phyloP scores from a whole-genome alignment of 2,329 filamentous ascomycete genomes.

The Hirsutella rhossiliensis region DNA sequence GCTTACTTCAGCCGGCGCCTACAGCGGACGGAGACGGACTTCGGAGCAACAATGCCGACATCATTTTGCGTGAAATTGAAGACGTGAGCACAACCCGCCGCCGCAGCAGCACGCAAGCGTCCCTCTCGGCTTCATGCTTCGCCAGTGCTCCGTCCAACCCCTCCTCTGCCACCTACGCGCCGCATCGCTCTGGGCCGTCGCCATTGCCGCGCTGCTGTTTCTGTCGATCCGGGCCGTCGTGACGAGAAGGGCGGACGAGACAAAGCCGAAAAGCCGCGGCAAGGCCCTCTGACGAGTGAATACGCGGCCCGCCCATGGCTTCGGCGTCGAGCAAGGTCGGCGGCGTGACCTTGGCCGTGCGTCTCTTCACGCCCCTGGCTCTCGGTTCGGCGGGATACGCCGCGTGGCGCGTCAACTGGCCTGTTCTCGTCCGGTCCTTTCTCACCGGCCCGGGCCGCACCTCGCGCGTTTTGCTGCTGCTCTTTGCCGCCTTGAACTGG shows the following conservation, averaged over 20 bases:
- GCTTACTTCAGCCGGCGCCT: too few relatives aligned
- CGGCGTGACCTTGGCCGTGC: slow-evolving; percentile 19
- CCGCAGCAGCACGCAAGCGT: too few relatives aligned
- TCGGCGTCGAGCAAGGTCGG: slow-evolving; percentile 19
- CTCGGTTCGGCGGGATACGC: slow-evolving; percentile 33
- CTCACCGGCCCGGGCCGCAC: slow-evolving; percentile 41
- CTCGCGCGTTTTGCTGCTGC: slow-evolving; percentile 38
- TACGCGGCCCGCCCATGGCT: slow-evolving; percentile 12
- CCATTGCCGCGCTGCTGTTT: not conserved
- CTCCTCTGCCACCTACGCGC: not conserved
- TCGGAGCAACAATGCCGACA: too few relatives aligned
- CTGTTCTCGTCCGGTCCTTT: slow-evolving; percentile 26
- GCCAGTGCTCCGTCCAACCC: not conserved
- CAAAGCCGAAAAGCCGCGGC: too few relatives aligned
- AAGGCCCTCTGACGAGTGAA: too few relatives aligned
- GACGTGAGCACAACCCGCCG: too few relatives aligned
- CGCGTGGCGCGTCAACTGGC: slow-evolving; percentile 31
- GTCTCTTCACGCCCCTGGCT: slow-evolving; percentile 29
- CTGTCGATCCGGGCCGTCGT: not conserved
- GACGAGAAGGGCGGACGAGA: not conserved
- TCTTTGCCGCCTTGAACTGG: slow-evolving; percentile 52
- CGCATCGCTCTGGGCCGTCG: not conserved
- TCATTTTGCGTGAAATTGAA: too few relatives aligned
- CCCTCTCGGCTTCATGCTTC: not conserved
- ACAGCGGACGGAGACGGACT: too few relatives aligned